Conservation (phyloP, 441 rosid genomes). For the Erysimum cheiri region DNA sequence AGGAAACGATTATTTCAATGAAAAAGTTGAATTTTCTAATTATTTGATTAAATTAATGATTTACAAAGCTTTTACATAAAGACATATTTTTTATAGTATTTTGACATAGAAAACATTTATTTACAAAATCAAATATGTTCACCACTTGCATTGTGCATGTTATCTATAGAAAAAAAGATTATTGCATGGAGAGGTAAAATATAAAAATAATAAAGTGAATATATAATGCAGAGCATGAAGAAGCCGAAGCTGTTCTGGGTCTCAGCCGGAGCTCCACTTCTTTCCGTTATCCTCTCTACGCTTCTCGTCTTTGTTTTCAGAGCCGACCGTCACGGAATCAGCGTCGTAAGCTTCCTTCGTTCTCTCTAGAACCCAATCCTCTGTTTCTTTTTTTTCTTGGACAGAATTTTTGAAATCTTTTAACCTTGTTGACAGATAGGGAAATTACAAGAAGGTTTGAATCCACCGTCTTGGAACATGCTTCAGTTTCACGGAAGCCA, state of each 20-base stretch:
- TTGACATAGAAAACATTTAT: background rate
- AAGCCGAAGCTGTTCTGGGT: constrained; percentile 88
- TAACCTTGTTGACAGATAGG: constrained; percentile 61
- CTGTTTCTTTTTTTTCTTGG: background rate
- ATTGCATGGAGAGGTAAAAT: background rate
- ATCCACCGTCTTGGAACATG: constrained; percentile 94
- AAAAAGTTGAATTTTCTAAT: background rate
- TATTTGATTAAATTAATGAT: background rate
- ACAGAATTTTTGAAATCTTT: background rate
- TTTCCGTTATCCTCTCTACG: constrained; percentile 74
- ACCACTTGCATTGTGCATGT: no score
- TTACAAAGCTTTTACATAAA: background rate
- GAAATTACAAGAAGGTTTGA: constrained; percentile 76
- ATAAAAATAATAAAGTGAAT: background rate
- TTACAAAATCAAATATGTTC: background rate
- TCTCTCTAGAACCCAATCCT: constrained; percentile 3
- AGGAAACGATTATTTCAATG: background rate
- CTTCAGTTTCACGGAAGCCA: constrained; percentile 73
- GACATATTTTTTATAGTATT: background rate
- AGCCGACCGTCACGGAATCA: constrained; percentile 78
- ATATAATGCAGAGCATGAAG: constrained; percentile 69
- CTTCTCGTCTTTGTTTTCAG: constrained; percentile 73
- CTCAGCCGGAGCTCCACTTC: constrained; percentile 85
- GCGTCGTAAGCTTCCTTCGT: constrained; percentile 52
- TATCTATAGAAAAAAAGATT: background rate